Base-by-base conservation (phyloP, 495 filamentous ascomycete genomes). In the Halenospora varia region DNA sequence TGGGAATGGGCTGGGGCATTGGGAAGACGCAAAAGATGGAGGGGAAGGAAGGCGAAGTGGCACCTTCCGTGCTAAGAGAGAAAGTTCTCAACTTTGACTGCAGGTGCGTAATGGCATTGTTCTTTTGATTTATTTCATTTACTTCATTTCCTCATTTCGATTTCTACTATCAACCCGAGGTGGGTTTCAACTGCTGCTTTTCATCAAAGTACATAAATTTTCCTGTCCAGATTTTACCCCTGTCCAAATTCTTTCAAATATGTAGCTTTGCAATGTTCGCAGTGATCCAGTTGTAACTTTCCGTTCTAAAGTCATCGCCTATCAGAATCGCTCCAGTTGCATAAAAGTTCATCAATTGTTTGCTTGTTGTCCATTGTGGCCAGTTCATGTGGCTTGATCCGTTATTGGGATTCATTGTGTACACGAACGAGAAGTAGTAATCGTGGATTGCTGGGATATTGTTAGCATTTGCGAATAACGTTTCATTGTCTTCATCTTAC, bases 341-440 rank as follows among this genome's bases (percentile, higher is more conserved):
- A 54, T 75, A 75, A 62, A 88, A 82, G 35, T 86, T 71, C 75
- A 87, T 76, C 48, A 88, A 50, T 62, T 79, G 63, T 39, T 75
- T 72, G 3, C 71, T 68, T 20, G 70, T 65, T 22, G 66, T 71
- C 73, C 83, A 89, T 62, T 80, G 70, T 26, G 86, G 86, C 86
- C 86, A 89, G 1, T 75, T 52, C 61, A 74, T 68, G 41, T 65
- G 71, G 22, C 50, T 69, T 2, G 71, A 62, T 0, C 70, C 72
- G 24, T 71, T 62, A 62, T 88, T 89, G 10, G 86, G 85, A 60
- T 89, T 81, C 49, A 81, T 68, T 20, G 80, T 78, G 61, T 88
- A 78, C 2, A 88, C 65, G 65, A 88, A 89, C 29, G 78, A 82
- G 59, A 85, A 62, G 51, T 86, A 88, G 61, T 86, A 88, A 39